phyloP scores from a whole-genome alignment of 192 early-diverging fungal species.

The Coemansia sp. region DNA sequence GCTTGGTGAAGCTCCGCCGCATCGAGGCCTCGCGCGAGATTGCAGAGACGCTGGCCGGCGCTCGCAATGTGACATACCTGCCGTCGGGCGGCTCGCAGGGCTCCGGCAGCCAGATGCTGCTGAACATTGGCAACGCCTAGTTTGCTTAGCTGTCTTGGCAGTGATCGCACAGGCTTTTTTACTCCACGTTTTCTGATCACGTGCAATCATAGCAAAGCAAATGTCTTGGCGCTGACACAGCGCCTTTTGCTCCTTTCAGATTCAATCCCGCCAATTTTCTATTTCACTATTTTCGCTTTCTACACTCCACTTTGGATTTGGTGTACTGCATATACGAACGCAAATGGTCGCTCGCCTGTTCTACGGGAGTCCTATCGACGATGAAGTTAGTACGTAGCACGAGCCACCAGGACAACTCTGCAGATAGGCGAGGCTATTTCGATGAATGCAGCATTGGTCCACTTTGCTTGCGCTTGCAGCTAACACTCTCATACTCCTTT shows the following conservation, averaged over 20 bases:
- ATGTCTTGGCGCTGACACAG: constrained; percentile 1
- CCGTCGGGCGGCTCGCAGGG: constrained; percentile 56
- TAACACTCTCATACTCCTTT: background rate
- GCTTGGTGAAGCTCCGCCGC: constrained; percentile 90
- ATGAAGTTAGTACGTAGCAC: constrained; percentile 48
- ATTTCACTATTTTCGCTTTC: background rate
- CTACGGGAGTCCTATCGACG: constrained; percentile 51
- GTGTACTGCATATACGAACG: background rate
- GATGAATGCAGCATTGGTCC: background rate
- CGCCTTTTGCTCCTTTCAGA: too few species aligned
- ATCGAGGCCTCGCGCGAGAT: constrained; percentile 98
- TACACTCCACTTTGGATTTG: background rate
- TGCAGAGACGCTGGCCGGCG: constrained; percentile 75
- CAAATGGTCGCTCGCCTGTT: constrained; percentile 49
- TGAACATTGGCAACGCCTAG: constrained; percentile 62
- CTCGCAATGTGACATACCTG: constrained; percentile 89
- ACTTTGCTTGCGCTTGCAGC: background rate
- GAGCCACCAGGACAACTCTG: too few species aligned
- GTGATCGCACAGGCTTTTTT: too few species aligned
- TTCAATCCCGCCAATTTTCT: too few species aligned
- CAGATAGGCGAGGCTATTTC: background rate
- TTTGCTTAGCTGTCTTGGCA: too few species aligned
- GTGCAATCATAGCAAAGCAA: too few species aligned
- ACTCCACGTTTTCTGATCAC: constrained; percentile 1
- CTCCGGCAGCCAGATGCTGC: constrained; percentile 68